These are phyloP conservation scores for Apiospora saccharicola DNA, from an alignment of 2,329 filamentous ascomycete species.

Conservation along the genomic window DNA sequence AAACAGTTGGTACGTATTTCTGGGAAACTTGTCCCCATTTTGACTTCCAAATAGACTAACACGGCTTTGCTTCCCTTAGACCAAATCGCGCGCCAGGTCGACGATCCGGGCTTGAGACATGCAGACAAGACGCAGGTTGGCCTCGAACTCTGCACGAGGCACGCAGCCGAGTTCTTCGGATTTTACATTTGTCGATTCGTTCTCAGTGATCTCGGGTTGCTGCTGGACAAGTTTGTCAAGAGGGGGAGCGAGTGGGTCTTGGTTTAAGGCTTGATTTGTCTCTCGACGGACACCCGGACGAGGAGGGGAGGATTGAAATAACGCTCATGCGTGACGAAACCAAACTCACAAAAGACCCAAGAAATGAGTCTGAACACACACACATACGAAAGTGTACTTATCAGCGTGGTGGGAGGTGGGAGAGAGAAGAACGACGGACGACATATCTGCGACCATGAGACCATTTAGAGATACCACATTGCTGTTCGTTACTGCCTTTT, in stretches of 20 bases:
- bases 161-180: conserved; percentile 96
- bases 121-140: conserved; percentile 95
- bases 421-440: conserved; percentile 3
- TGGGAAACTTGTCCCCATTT: background rate
- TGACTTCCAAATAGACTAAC: conserved; percentile 35
- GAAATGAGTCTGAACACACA: background rate
- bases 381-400: background rate
- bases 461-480: conserved; percentile 22
- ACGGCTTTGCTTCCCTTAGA: conserved; percentile 58
- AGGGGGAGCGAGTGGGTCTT: conserved; percentile 92
- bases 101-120: conserved; percentile 90
- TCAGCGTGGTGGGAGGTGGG: background rate
- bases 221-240: conserved; percentile 98
- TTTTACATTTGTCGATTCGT: conserved; percentile 97
- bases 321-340: background rate
- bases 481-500: conserved; percentile 22
- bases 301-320: background rate
- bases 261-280: conserved; percentile 1
- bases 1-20: conserved; percentile 79
- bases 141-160: conserved; percentile 88
- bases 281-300: background rate
- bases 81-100: conserved; percentile 94
- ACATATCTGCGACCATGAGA: conserved; percentile 22
- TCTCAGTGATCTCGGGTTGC: conserved; percentile 80
- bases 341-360: background rate